Evolutionary conservation across 2,329 filamentous ascomycete genomes (phyloP).

Genomic region (Epichloe baconii): DNA sequence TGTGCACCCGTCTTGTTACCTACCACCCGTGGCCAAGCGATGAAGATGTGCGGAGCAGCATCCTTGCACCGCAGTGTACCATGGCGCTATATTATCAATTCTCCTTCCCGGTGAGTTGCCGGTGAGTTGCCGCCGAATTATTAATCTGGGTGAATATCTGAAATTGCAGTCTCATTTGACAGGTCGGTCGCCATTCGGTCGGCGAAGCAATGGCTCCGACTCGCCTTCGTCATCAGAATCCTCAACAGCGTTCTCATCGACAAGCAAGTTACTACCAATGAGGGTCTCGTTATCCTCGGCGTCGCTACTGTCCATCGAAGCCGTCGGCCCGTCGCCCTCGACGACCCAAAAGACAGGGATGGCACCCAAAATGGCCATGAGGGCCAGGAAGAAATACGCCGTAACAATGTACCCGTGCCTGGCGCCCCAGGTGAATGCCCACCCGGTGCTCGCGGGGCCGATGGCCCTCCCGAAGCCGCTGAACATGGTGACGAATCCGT

Average conservation of each 20-base stretch:
- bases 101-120: no score
- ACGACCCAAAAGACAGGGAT: constrained; percentile 63
- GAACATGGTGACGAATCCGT: constrained; percentile 77
- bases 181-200: background rate
- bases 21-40: no score
- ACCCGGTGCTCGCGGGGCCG: constrained; percentile 64
- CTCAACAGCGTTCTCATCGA: constrained; percentile 13
- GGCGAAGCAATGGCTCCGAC: constrained; percentile 10
- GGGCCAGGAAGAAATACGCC: constrained; percentile 68
- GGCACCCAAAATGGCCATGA: constrained; percentile 49
- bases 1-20: no score
- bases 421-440: constrained; percentile 63
- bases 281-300: constrained; percentile 17
- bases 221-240: constrained; percentile 4
- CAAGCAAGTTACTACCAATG: constrained; percentile 10
- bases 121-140: no score
- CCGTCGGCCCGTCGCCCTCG: constrained; percentile 55
- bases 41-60: no score
- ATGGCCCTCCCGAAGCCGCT: constrained; percentile 66
- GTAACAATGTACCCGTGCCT: constrained; percentile 62
- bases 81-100: no score
- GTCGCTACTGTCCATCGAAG: constrained; percentile 18
- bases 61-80: no score
- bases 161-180: background rate
- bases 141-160: background rate